Evolutionary conservation across 306 rosid genomes (phyloP).

Genomic region (Fragaria ananassa): DNA sequence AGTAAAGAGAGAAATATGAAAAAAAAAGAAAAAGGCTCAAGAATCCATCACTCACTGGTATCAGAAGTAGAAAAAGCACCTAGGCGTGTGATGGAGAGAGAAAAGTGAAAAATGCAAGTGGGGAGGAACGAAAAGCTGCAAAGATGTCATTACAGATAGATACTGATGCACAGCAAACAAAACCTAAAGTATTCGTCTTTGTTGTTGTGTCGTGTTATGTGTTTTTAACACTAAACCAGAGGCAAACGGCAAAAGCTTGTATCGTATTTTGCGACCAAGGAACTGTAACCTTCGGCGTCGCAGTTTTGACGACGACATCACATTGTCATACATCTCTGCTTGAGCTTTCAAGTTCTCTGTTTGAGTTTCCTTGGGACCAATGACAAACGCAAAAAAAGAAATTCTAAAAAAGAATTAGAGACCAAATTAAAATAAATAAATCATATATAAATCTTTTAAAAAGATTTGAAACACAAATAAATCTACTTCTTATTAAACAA

Average conservation of each 20-base stretch:
- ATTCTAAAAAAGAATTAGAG: too few species aligned
- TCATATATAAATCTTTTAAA: too few species aligned
- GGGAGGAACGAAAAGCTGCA: neutral
- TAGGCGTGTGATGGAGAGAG: neutral
- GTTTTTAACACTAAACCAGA: neutral
- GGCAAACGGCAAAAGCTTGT: neutral
- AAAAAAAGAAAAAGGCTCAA: neutral
- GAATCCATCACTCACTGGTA: neutral
- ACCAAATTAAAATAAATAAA: too few species aligned
- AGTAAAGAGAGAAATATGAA: neutral
- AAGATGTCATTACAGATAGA: slow-evolving; percentile 1
- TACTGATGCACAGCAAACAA: neutral
- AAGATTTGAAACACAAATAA: too few species aligned
- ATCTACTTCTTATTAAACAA: too few species aligned
- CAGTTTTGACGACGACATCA: neutral
- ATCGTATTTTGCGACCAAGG: neutral
- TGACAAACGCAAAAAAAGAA: too few species aligned
- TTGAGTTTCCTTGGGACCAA: too few species aligned
- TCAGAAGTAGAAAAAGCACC: neutral
- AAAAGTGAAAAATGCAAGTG: neutral
- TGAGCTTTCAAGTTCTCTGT: neutral
- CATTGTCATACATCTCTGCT: neutral
- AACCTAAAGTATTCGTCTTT: neutral
- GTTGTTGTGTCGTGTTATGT: neutral
- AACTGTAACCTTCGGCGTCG: neutral